Base-by-base conservation (phyloP, 2,329 filamentous ascomycete species). In the Cryphonectria carpinicola region DNA sequence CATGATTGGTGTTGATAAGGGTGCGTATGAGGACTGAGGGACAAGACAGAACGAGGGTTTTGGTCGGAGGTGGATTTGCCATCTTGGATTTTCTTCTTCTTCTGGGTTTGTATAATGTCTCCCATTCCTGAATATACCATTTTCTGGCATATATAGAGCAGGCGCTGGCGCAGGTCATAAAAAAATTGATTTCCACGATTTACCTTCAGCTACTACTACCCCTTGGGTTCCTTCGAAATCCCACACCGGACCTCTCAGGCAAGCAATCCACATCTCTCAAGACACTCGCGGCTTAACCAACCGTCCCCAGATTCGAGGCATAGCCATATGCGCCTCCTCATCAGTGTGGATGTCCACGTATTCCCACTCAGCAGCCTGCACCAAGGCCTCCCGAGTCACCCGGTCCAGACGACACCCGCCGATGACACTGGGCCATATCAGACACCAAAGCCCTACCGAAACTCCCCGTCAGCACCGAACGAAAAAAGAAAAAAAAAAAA, bases 1-100 rank as follows among this genome's bases (percentile, higher is more conserved):
- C 41, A 80, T 89, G 37, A 77, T 89, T 71, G 87, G 87, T 2
- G 79, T 77, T 28, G 71, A 72, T 58, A 87, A 87, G 79, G 71
- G 71, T n/a, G 76, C 71, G 0, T 79, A 79, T 60, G 75, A 78
- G 37, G 79, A 80, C 17, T 80, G 72, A 68, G 64, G 8, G 17
- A 22, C 6, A 4, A 49, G 5, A 22, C 43, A 22, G 19, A 49
- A 17, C 22, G 22, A 6, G 43, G 43, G 43, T 4, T 4, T 8
- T 49, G 17, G 17, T 49, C 17, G 6, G 19, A 8, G 43, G 19
- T 22, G 43, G 43, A 49, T 22, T 49, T 22, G 7, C 46, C n/a
- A 11, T 22, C 22, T 32, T 32, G 32, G 32, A 5, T 46, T 46
- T 22, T 41, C 56, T 58, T 32, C 17, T 28, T 65, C 25, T n/a